These are phyloP conservation scores for Amoebophrya sp. DNA, from an alignment of 169 alveolate species.

Conservation along the genomic window DNA sequence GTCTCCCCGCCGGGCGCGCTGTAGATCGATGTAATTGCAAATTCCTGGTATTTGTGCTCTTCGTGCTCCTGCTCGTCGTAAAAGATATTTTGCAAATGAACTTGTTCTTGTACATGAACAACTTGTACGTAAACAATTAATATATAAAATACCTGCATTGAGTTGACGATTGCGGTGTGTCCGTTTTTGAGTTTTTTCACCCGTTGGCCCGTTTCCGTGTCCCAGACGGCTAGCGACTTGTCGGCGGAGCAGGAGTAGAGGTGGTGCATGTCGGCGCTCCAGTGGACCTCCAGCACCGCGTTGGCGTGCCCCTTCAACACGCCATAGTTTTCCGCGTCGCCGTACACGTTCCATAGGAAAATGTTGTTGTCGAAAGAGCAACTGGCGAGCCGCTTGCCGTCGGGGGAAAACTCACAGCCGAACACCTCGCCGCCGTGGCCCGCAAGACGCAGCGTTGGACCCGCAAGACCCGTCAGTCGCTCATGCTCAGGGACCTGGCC, in stretches of 20 bases:
- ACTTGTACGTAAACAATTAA: background rate
- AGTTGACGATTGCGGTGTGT: constrained; percentile 13
- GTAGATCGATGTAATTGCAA: too few relatives aligned
- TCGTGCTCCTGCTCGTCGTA: constrained; percentile 15
- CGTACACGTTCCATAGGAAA: constrained; percentile 49
- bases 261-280: constrained; percentile 41
- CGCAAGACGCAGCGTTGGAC: background rate
- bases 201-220: constrained; percentile 47
- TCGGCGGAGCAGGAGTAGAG: constrained; percentile 61
- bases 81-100: background rate
- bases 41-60: background rate
- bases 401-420: constrained; percentile 48
- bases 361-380: constrained; percentile 47
- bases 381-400: constrained; percentile 54
- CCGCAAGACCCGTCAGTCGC: background rate
- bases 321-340: constrained; percentile 50
- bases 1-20: constrained; percentile 35
- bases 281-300: constrained; percentile 55
- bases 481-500: background rate
- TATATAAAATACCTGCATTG: background rate
- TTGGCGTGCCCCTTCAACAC: constrained; percentile 54
- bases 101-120: background rate
- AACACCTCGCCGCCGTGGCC: constrained; percentile 46
- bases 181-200: constrained; percentile 42
- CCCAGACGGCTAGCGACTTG: constrained; percentile 50